Evolutionary conservation across 2,329 filamentous ascomycete species (phyloP), one percentile per base, ranked within the genome.

Genomic region (Thelonectria rubi): DNA sequence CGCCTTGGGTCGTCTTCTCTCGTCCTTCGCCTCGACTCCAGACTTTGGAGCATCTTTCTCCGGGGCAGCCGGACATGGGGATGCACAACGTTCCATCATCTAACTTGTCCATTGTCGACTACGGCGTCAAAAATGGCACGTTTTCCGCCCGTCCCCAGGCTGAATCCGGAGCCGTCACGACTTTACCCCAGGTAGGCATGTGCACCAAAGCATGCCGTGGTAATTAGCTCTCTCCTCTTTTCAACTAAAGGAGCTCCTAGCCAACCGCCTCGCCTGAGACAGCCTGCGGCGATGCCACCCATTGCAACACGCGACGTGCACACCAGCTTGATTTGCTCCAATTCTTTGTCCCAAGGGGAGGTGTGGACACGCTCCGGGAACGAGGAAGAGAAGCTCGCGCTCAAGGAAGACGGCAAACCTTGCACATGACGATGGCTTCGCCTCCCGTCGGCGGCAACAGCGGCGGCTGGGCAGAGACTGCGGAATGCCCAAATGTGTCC

Each of bases 61-160:
- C 59, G 59, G 65, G 58, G 65, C 56, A 51, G 59, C 64, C 66
- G 50, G 51, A 21, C 56, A 46, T 49, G 48, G 21, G 47, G 18
- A 62, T 52, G 55, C 42, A 43, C 55, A 24, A 48, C 49, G 37
- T 46, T 63, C 39, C 51, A 50, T 47, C 21, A 51, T 50, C 59
- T 58, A 46, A 54, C 43, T 24, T 55, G 37, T 47, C 37, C 53
- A 47, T 55, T 65, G 52, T 59, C 55, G 26, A 55, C 43, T 39
- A 47, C 20, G 56, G 20, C 37, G 47, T 57, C 40, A 34, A 48
- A 46, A 53, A 58, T 51, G 40, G 45, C 55, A 52, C 42, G 49
- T 55, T 56, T 65, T 48, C 56, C 21, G 43, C 60, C 62, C 45
- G 47, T 50, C 65, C 59, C 62, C 62, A 61, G 56, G 40, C 53